Conservation (phyloP, 768 basidiomycete genomes). For the Mycena rebaudengoi region DNA sequence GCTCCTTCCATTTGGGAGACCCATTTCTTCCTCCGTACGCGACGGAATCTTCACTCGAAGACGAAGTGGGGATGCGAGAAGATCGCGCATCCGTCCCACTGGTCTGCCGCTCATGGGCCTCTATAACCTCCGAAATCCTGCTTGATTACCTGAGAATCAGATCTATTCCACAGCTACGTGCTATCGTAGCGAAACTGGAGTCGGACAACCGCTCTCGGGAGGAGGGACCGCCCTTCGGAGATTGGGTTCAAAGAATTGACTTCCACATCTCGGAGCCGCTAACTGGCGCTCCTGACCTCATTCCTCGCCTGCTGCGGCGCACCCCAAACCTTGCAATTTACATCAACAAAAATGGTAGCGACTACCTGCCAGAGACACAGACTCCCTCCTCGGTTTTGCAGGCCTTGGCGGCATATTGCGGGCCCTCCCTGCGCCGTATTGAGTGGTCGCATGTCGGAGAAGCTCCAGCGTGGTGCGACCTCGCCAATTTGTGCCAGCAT, state of each 20-base stretch:
- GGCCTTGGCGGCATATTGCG: slow-evolving; percentile 41
- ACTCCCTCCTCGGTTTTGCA: slow-evolving; percentile 44
- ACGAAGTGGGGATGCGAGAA: slow-evolving; percentile 37
- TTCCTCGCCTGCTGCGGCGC: slow-evolving; percentile 47
- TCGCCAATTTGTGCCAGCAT: slow-evolving; percentile 44
- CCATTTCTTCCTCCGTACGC: slow-evolving; percentile 47
- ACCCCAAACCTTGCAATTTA: slow-evolving; percentile 56
- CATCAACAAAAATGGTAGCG: slow-evolving; percentile 45
- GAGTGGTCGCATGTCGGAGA: slow-evolving; percentile 56
- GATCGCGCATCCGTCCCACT: slow-evolving; percentile 42
- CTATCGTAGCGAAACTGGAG: slow-evolving; percentile 46
- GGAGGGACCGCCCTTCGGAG: slow-evolving; percentile 42
- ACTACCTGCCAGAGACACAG: slow-evolving; percentile 25
- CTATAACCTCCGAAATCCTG: slow-evolving; percentile 46
- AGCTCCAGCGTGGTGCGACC: slow-evolving; percentile 49
- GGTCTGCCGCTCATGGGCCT: slow-evolving; percentile 49
- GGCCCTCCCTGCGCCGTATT: slow-evolving; percentile 47
- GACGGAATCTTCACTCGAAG: slow-evolving; percentile 29
- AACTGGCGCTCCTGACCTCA: slow-evolving; percentile 24
- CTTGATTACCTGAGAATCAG: slow-evolving; percentile 51
- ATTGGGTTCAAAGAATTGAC: slow-evolving; percentile 51
- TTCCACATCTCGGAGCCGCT: slow-evolving; percentile 45
- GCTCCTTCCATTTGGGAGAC: slow-evolving; percentile 45
- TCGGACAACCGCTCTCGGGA: slow-evolving; percentile 31
- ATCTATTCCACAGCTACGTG: slow-evolving; percentile 42